Conservation (phyloP, 352 stramenopile genomes). For the Phytopythium vexans region DNA sequence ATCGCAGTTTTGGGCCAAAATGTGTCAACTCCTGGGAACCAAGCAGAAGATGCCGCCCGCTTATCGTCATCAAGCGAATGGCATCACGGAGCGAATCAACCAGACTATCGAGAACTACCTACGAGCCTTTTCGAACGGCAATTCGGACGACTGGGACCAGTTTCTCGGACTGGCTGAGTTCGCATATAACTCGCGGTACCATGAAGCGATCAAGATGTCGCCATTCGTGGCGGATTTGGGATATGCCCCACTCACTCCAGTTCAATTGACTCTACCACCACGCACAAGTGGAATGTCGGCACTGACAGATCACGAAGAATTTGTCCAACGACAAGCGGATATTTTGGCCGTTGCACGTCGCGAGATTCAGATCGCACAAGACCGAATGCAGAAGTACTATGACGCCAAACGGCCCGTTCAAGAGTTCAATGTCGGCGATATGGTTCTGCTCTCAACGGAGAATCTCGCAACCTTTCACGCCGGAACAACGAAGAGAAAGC, state of each 20-base stretch:
- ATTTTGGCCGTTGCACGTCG: background rate
- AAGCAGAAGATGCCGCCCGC: conserved; percentile 10
- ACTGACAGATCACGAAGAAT: conserved; percentile 3
- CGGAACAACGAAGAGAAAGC: conserved; percentile 12
- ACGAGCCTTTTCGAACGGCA: conserved; percentile 3
- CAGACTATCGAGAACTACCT: conserved; percentile 13
- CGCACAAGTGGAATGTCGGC: too few species aligned
- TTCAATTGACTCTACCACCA: too few species aligned
- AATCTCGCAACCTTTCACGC: conserved; percentile 10
- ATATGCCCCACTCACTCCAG: conserved; percentile 3
- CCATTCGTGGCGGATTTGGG: conserved; percentile 15
- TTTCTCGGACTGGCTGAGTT: conserved; percentile 10
- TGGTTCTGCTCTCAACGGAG: conserved; percentile 7
- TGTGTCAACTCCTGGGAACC: conserved; percentile 9
- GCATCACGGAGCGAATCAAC: conserved; percentile 10
- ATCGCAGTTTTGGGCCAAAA: conserved; percentile 4
- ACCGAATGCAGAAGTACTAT: conserved; percentile 9
- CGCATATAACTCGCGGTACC: conserved; percentile 8
- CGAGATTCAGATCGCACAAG: background rate
- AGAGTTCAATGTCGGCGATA: conserved; percentile 7
- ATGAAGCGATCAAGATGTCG: conserved; percentile 10
- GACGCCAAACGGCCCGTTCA: conserved; percentile 4
- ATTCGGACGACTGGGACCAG: conserved; percentile 8
- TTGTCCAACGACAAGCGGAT: conserved; percentile 6
- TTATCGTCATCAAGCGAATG: conserved; percentile 11